Evolutionary conservation across 768 basidiomycete genomes (phyloP).

Genomic region (Myochromella boudieri): DNA sequence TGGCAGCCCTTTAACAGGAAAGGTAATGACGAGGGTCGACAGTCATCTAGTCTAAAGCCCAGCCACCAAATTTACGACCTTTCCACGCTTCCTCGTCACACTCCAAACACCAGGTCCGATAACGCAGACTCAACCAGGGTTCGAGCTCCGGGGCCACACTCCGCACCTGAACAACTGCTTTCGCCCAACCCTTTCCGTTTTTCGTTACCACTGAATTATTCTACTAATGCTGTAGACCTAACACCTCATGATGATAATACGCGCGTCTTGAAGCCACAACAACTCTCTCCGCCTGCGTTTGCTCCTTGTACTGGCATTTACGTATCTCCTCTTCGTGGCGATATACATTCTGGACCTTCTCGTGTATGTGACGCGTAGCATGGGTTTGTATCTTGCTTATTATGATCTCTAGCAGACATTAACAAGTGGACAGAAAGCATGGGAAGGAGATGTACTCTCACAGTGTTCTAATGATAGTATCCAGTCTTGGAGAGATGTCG

Average conservation of each 20-base stretch:
- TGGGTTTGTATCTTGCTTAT: not conserved
- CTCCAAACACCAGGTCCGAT: not conserved
- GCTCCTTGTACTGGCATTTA: constrained; percentile 37
- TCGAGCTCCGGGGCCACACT: not conserved
- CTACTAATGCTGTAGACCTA: not conserved
- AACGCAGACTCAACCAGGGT: not conserved
- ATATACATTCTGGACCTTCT: not conserved
- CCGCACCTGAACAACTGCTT: constrained; percentile 10
- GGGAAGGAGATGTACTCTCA: no score
- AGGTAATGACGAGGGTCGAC: constrained; percentile 1
- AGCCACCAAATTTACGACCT: constrained; percentile 2
- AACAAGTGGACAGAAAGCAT: no score
- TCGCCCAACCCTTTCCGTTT: constrained; percentile 29
- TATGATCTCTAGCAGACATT: not conserved
- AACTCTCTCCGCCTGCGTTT: constrained; percentile 24
- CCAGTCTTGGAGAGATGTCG: constrained; percentile 33
- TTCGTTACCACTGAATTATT: not conserved
- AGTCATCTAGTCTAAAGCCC: not conserved
- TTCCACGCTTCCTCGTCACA: not conserved
- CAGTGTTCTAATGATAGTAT: constrained; percentile 36
- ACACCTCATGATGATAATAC: not conserved
- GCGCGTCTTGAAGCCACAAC: constrained; percentile 5
- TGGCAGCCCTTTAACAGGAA: constrained; percentile 54
- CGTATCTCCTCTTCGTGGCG: constrained; percentile 31
- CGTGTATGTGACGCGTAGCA: not conserved